Evolutionary conservation across 345 rosid genomes (phyloP).

Genomic region (Psidium friedrichsthalianum): DNA sequence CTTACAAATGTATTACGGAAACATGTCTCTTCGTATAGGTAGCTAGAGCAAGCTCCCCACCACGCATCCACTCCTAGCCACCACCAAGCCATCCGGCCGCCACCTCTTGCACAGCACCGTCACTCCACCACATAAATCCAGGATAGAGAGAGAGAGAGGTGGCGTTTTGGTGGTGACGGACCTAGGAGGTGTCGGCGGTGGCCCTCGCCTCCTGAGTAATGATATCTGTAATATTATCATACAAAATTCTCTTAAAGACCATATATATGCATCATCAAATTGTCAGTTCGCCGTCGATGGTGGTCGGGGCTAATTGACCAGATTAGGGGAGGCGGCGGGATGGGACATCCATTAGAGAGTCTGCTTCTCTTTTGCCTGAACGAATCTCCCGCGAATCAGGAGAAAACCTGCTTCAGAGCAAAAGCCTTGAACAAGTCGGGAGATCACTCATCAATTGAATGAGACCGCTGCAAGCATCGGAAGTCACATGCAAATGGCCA

Average conservation of each 20-base stretch:
- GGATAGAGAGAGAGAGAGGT: background rate
- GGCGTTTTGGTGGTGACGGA: background rate
- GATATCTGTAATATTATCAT: background rate
- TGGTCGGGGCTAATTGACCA: no score
- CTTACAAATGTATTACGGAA: background rate
- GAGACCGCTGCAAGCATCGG: background rate
- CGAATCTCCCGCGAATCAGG: background rate
- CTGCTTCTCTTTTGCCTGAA: background rate
- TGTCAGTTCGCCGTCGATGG: background rate
- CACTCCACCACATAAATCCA: background rate
- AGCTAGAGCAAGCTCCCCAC: background rate
- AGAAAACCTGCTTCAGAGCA: background rate
- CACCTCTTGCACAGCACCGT: background rate
- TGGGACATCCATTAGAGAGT: background rate
- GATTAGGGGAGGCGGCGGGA: background rate
- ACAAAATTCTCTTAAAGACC: background rate
- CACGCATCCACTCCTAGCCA: background rate
- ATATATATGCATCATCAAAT: background rate
- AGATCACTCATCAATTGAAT: background rate
- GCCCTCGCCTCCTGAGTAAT: background rate
- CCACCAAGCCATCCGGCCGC: background rate
- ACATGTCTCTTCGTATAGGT: background rate
- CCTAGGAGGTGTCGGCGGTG: background rate
- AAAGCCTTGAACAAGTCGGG: background rate
- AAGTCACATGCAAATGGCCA: background rate